Percentiles rank a stretch among this genome's conserved stretches.
These are phyloP conservation scores for Candida fluviatilis DNA, from an alignment of 805 yeast genomes.

Conservation along the genomic window DNA sequence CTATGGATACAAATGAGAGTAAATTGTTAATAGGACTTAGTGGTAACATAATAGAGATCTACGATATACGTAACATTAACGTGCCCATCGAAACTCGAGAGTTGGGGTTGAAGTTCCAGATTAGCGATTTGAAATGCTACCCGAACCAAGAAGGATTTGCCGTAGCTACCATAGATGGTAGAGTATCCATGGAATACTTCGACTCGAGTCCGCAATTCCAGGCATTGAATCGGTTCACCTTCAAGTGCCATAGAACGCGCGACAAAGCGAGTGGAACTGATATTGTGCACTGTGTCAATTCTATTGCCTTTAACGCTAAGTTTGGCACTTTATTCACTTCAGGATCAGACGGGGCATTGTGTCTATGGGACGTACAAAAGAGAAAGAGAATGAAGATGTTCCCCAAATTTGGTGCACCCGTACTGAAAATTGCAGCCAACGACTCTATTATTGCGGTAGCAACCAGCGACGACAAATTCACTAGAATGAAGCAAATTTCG, in stretches of 20 bases:
- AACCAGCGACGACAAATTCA: slow-evolving; percentile 41
- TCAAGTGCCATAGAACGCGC: slow-evolving; percentile 67
- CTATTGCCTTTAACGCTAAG: slow-evolving; percentile 38
- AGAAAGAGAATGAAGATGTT: slow-evolving; percentile 42
- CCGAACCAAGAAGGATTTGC: slow-evolving; percentile 58
- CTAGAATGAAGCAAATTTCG: slow-evolving; percentile 12
- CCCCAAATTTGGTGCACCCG: slow-evolving; percentile 21
- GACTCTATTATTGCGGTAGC: slow-evolving; percentile 29
- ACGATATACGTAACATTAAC: slow-evolving; percentile 47
- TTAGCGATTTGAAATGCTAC: slow-evolving; percentile 50
- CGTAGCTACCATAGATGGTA: slow-evolving; percentile 73
- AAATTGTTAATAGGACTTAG: slow-evolving; percentile 52
- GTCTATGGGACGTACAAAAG: slow-evolving; percentile 47
- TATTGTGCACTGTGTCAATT: slow-evolving; percentile 50
- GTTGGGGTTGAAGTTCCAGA: slow-evolving; percentile 65
- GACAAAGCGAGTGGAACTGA: slow-evolving; percentile 40
- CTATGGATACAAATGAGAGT: slow-evolving; percentile 52
- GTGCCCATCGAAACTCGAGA: slow-evolving; percentile 50
- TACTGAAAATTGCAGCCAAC: slow-evolving; percentile 17
- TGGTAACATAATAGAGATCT: slow-evolving; percentile 49
- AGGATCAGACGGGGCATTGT: slow-evolving; percentile 49
- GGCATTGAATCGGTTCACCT: slow-evolving; percentile 58
- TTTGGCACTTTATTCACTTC: slow-evolving; percentile 44
- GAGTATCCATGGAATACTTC: slow-evolving; percentile 71
- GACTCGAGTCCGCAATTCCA: slow-evolving; percentile 42